Percentiles rank a stretch among this genome's conserved stretches.
phyloP scores from a whole-genome alignment of 257 asterid species.

The Cynanchum wilfordii region DNA sequence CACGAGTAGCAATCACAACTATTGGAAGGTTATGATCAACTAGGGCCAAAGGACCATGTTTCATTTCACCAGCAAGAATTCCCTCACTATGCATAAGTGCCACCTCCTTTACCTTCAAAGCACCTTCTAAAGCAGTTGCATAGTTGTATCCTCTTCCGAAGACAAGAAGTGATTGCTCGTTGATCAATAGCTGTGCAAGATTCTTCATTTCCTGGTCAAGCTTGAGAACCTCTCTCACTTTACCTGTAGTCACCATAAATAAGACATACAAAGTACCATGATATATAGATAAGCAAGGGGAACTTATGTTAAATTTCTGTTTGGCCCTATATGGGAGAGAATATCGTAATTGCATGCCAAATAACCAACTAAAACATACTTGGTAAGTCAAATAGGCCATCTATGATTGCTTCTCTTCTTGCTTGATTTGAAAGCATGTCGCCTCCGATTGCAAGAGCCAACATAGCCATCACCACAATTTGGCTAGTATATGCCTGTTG shows the following conservation, averaged over 20 bases:
- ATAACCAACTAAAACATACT: constrained; percentile 37
- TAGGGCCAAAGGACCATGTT: constrained; percentile 95
- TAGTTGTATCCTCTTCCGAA: constrained; percentile 96
- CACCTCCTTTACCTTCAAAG: constrained; percentile 96
- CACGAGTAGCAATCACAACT: constrained; percentile 89
- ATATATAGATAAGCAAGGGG: constrained; percentile 1
- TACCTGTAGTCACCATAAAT: constrained; percentile 48
- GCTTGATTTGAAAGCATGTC: constrained; percentile 73
- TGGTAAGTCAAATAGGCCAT: constrained; percentile 85
- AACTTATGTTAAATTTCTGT: not conserved
- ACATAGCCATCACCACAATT: constrained; percentile 95
- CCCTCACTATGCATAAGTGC: constrained; percentile 99
- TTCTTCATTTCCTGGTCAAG: constrained; percentile 88
- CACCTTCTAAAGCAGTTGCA: constrained; percentile 96
- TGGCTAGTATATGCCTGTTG: constrained; percentile 96
- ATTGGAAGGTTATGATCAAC: constrained; percentile 94
- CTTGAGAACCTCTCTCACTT: constrained; percentile 85
- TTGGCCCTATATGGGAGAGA: not conserved
- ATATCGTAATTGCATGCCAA: constrained; percentile 10
- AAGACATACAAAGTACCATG: constrained; percentile 14
- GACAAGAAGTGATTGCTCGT: constrained; percentile 93
- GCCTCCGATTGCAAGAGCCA: constrained; percentile 93
- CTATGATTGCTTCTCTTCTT: constrained; percentile 82
- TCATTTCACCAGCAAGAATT: constrained; percentile 98
- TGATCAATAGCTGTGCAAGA: constrained; percentile 69